A percentile compares a stretch with the other conserved stretches of the same genome.
Evolutionary conservation across 2,329 filamentous ascomycete species (phyloP).

Genomic region (Thelonectria discophora): DNA sequence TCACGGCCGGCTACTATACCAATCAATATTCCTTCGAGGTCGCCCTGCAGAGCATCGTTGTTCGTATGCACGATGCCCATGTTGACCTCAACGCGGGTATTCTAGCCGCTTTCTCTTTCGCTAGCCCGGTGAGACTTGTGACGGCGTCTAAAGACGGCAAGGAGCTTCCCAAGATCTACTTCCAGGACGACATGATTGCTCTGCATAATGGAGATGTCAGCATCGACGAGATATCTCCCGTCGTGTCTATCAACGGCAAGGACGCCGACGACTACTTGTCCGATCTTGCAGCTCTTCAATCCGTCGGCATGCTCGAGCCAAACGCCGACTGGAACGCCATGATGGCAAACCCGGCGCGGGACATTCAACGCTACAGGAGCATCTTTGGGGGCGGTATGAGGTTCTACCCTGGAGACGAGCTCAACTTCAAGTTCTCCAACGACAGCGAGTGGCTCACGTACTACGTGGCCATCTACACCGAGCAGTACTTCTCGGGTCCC

Average conservation of each 20-base stretch:
- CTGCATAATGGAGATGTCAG: background rate
- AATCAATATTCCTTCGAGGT: slow-evolving; percentile 12
- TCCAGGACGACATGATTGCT: background rate
- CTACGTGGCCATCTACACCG: background rate
- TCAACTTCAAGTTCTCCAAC: slow-evolving; percentile 6
- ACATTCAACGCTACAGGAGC: background rate
- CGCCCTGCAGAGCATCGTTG: slow-evolving; percentile 6
- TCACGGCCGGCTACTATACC: background rate
- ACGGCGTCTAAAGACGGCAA: slow-evolving; percentile 11
- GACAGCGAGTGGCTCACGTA: background rate
- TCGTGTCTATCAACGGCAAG: slow-evolving; percentile 10
- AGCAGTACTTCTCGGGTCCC: background rate
- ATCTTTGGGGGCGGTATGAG: background rate
- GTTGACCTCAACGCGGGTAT: background rate
- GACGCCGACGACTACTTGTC: background rate
- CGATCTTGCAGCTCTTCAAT: background rate
- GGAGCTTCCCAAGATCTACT: slow-evolving; percentile 3
- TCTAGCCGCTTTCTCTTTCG: slow-evolving; percentile 3
- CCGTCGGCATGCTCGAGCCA: slow-evolving; percentile 10
- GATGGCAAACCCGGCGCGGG: slow-evolving; percentile 2
- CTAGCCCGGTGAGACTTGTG: slow-evolving; percentile 1
- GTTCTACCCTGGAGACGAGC: slow-evolving; percentile 2
- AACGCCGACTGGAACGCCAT: slow-evolving; percentile 10
- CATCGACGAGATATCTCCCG: background rate
- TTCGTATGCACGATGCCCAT: slow-evolving; percentile 8